Evolutionary conservation across 495 filamentous ascomycete species (phyloP), one percentile per base, ranked within the genome.

Genomic region (Astrothelium subdiscretum): DNA sequence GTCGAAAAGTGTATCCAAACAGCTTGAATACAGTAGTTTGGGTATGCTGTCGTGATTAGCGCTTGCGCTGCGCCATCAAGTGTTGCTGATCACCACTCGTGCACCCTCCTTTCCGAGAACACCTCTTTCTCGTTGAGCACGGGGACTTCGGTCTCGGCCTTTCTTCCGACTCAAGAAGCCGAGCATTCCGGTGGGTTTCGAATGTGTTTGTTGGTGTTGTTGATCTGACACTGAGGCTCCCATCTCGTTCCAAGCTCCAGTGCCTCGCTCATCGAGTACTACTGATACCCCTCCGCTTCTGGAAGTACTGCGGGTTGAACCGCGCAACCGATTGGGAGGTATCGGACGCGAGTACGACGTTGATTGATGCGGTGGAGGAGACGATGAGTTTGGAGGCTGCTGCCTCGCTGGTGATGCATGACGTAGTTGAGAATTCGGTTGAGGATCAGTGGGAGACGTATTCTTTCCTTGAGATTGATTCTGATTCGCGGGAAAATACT

Each of bases 91-190:
- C 1, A 69, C 59, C 2, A 90, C 85, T 68, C 94, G 81, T 22
- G 94, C 91, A 6, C 94, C 94, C 70, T 98, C 94, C 70, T 96
- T 96, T 60, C 94, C 95, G 64, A 98, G 71, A 54, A 98, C 92
- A 58, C 94, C 94, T 20, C 89, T 79, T 71, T 98, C 94, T 72
- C 90, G 90, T 48, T 62, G 29, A 22, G 92, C 92, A 74, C 96
- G 96, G 10, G 94, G 94, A 70, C 92, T 96, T 69, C 88, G 83
- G 57, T 91, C 90, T 43, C 94, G 80, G 4, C 91, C 91, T 78
- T 89, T 96, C 78, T 94, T 95, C 62, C 92, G 80, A 40, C 80
- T 86, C 61, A 97, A 78, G 72, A 98, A 94, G 2, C 91, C 89
- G 54, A 98, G 83, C 83, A 97, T 91, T 42, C 91, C 91, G 32